Evolutionary conservation across 139 green algal genomes (phyloP).

Genomic region (Volvox reticuliferus): DNA sequence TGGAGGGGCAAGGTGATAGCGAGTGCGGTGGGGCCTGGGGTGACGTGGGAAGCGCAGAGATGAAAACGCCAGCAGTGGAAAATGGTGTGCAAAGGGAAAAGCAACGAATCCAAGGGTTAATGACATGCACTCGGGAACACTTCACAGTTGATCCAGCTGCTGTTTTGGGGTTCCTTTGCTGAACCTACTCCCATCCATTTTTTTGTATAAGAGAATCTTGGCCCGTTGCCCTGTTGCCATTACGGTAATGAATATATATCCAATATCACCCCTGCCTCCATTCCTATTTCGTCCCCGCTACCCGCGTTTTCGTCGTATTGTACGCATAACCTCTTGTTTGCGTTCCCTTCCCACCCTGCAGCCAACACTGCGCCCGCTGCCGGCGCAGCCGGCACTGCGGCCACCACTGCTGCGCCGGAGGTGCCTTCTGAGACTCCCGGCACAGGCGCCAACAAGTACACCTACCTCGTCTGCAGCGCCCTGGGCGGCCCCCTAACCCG

Average conservation of each 20-base stretch:
- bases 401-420: constrained; percentile 45
- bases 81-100: too few relatives aligned
- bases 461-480: constrained; percentile 81
- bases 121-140: too few relatives aligned
- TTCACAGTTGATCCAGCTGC: too few relatives aligned
- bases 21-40: background rate
- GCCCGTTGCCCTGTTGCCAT: too few relatives aligned
- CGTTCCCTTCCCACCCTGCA: background rate
- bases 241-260: too few relatives aligned
- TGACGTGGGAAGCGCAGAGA: background rate
- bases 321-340: background rate
- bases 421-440: constrained; percentile 68
- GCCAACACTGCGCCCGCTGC: background rate
- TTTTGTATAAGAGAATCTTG: too few relatives aligned
- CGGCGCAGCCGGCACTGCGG: background rate
- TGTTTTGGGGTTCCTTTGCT: too few relatives aligned
- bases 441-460: constrained; percentile 78
- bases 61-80: too few relatives aligned
- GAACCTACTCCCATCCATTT: too few relatives aligned
- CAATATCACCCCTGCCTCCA: too few relatives aligned
- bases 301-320: background rate
- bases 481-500: constrained; percentile 77
- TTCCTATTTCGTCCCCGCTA: background rate
- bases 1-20: constrained; percentile 7
- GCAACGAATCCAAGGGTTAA: too few relatives aligned